Evolutionary conservation across 2,329 filamentous ascomycete species (phyloP).

Genomic region (Falciphora oryzae): DNA sequence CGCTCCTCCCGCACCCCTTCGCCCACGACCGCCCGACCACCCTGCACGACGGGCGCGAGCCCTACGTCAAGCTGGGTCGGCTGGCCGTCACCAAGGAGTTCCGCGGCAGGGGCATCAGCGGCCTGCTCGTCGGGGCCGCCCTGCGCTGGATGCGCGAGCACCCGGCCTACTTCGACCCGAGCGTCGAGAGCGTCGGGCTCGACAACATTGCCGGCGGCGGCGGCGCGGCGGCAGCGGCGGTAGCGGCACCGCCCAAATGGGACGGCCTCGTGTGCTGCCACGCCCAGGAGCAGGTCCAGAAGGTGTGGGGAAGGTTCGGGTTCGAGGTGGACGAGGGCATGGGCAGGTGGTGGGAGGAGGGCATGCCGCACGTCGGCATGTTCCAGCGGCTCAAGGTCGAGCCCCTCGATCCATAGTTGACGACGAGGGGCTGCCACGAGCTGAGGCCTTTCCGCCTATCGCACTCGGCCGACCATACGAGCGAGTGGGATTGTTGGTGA

Average conservation of each 20-base stretch:
- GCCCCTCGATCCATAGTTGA: constrained; percentile 6
- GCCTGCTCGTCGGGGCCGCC: constrained; percentile 60
- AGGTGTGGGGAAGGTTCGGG: constrained; percentile 64
- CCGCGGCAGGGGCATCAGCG: constrained; percentile 59
- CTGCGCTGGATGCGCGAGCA: constrained; percentile 63
- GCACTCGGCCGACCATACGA: no score
- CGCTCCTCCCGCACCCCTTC: background rate
- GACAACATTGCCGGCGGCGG: background rate
- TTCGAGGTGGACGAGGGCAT: constrained; percentile 68
- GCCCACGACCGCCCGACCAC: constrained; percentile 38
- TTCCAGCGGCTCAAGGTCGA: constrained; percentile 45
- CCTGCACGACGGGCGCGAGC: constrained; percentile 57
- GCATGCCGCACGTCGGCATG: constrained; percentile 83
- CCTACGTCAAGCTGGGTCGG: constrained; percentile 77
- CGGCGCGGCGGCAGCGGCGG: background rate
- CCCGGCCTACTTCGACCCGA: constrained; percentile 46
- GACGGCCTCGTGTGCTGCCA: constrained; percentile 72
- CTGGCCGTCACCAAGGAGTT: constrained; percentile 64
- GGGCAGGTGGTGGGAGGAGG: constrained; percentile 78
- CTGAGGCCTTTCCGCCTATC: background rate
- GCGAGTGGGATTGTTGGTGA: no score
- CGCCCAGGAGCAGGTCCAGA: constrained; percentile 62
- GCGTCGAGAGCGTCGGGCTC: background rate
- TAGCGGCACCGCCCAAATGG: constrained; percentile 45
- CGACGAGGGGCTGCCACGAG: background rate